phyloP scores from a whole-genome alignment of 2,329 filamentous ascomycete species.

The Talaromyces sp. region DNA sequence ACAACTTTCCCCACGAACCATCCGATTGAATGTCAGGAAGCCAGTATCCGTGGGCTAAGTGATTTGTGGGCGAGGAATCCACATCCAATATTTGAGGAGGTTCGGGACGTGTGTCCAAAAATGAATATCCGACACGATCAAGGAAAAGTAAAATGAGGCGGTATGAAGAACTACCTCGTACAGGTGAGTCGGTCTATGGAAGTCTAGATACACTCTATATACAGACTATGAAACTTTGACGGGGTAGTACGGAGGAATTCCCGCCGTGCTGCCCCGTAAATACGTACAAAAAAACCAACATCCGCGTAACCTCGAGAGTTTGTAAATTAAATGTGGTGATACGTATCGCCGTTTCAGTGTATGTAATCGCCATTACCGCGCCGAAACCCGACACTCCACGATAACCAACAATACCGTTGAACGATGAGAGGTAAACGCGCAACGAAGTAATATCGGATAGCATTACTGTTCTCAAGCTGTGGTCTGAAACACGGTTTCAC shows the following conservation, averaged over 20 bases:
- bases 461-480: neutral
- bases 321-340: neutral
- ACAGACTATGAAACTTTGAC: neutral
- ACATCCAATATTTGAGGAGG: neutral
- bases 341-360: neutral
- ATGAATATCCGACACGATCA: neutral
- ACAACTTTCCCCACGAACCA: neutral
- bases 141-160: neutral
- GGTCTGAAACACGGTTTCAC: neutral
- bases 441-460: neutral
- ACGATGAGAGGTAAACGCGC: neutral
- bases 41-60: neutral
- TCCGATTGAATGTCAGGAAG: neutral
- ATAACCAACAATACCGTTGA: neutral
- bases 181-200: neutral
- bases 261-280: neutral
- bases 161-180: neutral
- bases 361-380: neutral
- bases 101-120: neutral
- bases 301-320: neutral
- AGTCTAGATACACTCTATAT: neutral
- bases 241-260: neutral
- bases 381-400: conserved; percentile 5
- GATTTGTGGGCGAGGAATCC: neutral
- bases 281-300: neutral